phyloP scores from a whole-genome alignment of 805 yeast genomes.

The Kodamaea kakaduensis region DNA sequence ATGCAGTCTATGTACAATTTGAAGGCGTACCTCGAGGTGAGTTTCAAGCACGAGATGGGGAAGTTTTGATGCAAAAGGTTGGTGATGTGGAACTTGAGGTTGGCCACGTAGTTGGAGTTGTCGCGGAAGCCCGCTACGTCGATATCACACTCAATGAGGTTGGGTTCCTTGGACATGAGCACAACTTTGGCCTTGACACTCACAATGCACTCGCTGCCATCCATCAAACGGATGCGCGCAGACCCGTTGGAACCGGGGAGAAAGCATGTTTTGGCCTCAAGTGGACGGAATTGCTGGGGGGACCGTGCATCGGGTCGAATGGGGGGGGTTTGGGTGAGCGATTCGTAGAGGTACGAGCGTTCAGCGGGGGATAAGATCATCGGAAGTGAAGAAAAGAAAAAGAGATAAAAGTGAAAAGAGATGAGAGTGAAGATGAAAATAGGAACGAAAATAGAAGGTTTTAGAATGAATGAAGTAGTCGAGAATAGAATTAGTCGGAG shows the following conservation, averaged over 20 bases:
- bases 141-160: slow-evolving; percentile 68
- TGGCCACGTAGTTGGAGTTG: slow-evolving; percentile 64
- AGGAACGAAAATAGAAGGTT: too few relatives aligned
- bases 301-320: slow-evolving; percentile 84
- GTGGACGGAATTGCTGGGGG: slow-evolving; percentile 72
- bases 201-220: slow-evolving; percentile 91
- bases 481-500: too few relatives aligned
- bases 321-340: slow-evolving; percentile 56
- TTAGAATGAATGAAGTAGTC: too few relatives aligned
- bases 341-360: slow-evolving; percentile 69
- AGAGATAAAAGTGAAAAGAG: neutral
- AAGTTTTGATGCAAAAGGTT: slow-evolving; percentile 50
- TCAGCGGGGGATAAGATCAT: slow-evolving; percentile 78
- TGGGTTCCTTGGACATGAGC: slow-evolving; percentile 32
- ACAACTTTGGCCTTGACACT: slow-evolving; percentile 87
- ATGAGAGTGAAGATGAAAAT: too few relatives aligned
- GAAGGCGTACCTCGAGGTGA: slow-evolving; percentile 73
- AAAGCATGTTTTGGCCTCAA: slow-evolving; percentile 77
- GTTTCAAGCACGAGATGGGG: slow-evolving; percentile 48
- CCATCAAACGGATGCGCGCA: slow-evolving; percentile 76
- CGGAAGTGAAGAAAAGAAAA: slow-evolving; percentile 2
- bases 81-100: slow-evolving; percentile 59
- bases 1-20: slow-evolving; percentile 77
- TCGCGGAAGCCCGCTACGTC: slow-evolving; percentile 80
- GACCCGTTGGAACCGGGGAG: slow-evolving; percentile 91